Evolutionary conservation across 768 basidiomycete genomes (phyloP).

Genomic region (Mycena sanguinolenta): DNA sequence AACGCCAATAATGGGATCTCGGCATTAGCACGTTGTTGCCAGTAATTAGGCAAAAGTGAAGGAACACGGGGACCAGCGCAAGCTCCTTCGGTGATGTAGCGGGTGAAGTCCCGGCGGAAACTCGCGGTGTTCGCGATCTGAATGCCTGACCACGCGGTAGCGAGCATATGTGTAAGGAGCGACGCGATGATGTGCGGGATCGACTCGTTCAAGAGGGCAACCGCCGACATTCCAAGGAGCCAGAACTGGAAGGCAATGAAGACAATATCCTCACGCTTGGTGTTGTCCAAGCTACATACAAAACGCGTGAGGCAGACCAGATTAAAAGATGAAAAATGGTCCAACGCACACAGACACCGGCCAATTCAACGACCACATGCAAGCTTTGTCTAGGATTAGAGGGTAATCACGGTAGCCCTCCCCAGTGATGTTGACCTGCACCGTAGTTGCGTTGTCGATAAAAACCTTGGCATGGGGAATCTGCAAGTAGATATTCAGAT

Average conservation of each 20-base stretch:
- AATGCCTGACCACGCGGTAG: constrained; percentile 79
- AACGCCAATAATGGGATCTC: constrained; percentile 76
- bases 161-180: constrained; percentile 78
- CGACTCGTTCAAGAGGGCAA: constrained; percentile 81
- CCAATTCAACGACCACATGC: constrained; percentile 76
- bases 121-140: constrained; percentile 71
- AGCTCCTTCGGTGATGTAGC: constrained; percentile 73
- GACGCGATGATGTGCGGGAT: constrained; percentile 86
- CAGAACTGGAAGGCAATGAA: constrained; percentile 87
- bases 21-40: constrained; percentile 68
- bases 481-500: not conserved
- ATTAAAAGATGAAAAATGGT: not conserved
- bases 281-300: constrained; percentile 70
- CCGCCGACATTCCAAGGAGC: constrained; percentile 83
- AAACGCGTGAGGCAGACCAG: constrained; percentile 4
- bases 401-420: constrained; percentile 49
- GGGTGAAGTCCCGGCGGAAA: constrained; percentile 70
- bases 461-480: constrained; percentile 36
- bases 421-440: constrained; percentile 48
- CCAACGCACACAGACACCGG: constrained; percentile 73
- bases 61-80: constrained; percentile 68
- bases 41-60: constrained; percentile 72
- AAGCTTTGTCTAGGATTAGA: constrained; percentile 58
- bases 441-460: constrained; percentile 34
- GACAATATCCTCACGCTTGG: constrained; percentile 82